A percentile compares a stretch with the other conserved stretches of the same genome.
Conservation (phyloP, 176 grass and related monocot species). For the Musa beccarii region DNA sequence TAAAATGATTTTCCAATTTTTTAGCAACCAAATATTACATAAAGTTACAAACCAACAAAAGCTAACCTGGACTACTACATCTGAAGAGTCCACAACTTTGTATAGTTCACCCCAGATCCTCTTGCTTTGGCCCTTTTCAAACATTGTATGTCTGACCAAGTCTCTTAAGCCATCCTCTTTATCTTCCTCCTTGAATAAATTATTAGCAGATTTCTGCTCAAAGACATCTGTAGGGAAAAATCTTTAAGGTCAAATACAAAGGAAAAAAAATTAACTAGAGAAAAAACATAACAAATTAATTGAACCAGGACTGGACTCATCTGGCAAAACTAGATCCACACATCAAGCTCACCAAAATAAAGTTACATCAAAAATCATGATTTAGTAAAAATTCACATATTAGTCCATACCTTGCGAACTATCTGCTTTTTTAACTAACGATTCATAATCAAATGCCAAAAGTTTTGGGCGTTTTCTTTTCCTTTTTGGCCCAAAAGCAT, state of each 20-base stretch:
- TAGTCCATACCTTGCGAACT: slow-evolving; percentile 55
- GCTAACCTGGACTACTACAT: slow-evolving; percentile 83
- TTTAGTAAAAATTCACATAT: neutral
- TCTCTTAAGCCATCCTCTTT: slow-evolving; percentile 91
- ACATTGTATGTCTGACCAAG: slow-evolving; percentile 92
- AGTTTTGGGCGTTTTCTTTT: slow-evolving; percentile 77
- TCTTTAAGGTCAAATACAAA: slow-evolving; percentile 1
- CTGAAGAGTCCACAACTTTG: slow-evolving; percentile 92
- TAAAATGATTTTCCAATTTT: neutral
- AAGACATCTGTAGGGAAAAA: slow-evolving; percentile 44
- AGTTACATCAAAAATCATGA: neutral
- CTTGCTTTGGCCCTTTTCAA: slow-evolving; percentile 96
- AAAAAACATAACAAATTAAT: neutral
- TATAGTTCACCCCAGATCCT: slow-evolving; percentile 98
- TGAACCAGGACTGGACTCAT: neutral
- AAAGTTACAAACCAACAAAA: neutral
- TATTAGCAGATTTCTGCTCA: slow-evolving; percentile 58
- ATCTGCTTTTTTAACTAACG: slow-evolving; percentile 63
- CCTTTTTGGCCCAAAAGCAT: slow-evolving; percentile 89
- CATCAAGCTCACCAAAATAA: neutral
- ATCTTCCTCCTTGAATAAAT: slow-evolving; percentile 45
- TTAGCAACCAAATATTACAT: neutral
- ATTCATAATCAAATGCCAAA: slow-evolving; percentile 56
- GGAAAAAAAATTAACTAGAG: neutral
- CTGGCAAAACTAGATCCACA: neutral